Base-by-base conservation (phyloP, 1,139 yeast genomes). In the Taiozyma onychis region DNA sequence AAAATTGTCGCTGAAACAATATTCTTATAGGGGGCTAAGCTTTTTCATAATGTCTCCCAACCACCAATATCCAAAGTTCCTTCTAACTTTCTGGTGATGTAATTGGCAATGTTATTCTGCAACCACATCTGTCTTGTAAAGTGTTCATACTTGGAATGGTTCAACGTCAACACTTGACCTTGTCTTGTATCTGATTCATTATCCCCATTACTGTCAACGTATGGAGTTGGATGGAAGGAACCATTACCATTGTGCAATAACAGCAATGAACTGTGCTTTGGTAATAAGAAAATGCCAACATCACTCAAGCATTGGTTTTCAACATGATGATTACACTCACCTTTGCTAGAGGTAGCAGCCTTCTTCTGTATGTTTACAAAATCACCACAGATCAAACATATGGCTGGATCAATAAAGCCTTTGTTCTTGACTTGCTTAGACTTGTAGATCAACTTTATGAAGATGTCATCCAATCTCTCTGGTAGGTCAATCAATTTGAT, bases 31-130 rank as follows among this genome's bases (percentile, higher is more conserved):
- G 10, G 13, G 30, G 11, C 13, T 18, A 27, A 10, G 26, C 10
- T 13, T 9, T 13, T 24, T 64, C 71, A 91, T 62, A 91, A 71
- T 1, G 97, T 88, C 60, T 87, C 95, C 99, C 99, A 93, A 1
- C 98, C 98, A 13, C 98, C 98, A 37, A 87, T 81, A 67, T 93
- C 98, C 39, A 84, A 69, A 8, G 78, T 81, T 44, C 84, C 81
- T 59, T 91, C 97, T 35, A 93, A 74, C 56, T 82, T 83, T 57
- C 98, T 75, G 1, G 89, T 91, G 44, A 91, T 83, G 50, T 77
- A 75, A 58, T 88, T 89, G 3, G 90, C 85, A 14, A 88, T 74
- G 60, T 87, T 88, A 63, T 90, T 95, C 53, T 80, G 85, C 26
- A 91, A 72, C 91, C 97, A 87, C 46, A 88, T 71, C 39, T 77